Percentiles rank a stretch among this genome's conserved stretches.
These are phyloP conservation scores for Trichocladium antarcticum DNA, from an alignment of 495 filamentous ascomycete species.

Conservation along the genomic window DNA sequence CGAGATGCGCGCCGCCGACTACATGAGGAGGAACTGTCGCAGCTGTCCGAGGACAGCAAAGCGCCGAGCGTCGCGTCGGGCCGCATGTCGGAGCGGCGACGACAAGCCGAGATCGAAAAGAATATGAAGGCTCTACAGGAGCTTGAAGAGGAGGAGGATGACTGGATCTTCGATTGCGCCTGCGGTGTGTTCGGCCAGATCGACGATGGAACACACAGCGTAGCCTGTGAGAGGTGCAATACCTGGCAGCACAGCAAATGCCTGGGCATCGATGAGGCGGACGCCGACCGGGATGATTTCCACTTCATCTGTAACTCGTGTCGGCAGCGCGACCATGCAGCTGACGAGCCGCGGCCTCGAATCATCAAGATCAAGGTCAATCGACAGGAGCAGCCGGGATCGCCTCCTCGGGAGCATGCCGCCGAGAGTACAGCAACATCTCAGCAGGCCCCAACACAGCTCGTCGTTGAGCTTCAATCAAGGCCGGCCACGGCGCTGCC, in stretches of 20 bases:
- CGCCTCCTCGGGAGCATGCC: conserved; percentile 2
- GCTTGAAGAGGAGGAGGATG: conserved; percentile 60
- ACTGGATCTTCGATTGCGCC: conserved; percentile 91
- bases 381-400: conserved; percentile 34
- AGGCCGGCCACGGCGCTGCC: neutral
- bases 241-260: conserved; percentile 96
- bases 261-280: conserved; percentile 61
- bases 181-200: conserved; percentile 85
- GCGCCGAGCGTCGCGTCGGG: conserved; percentile 50
- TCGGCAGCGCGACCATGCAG: conserved; percentile 37
- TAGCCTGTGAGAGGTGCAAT: conserved; percentile 91
- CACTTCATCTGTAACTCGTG: conserved; percentile 79
- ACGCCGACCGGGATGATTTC: conserved; percentile 78
- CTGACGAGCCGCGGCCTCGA: conserved; percentile 34
- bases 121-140: conserved; percentile 62
- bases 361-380: conserved; percentile 64
- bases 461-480: conserved; percentile 14
- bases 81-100: conserved; percentile 64
- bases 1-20: conserved; percentile 67
- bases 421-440: neutral
- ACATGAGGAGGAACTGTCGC: conserved; percentile 72
- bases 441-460: neutral
- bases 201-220: conserved; percentile 84
- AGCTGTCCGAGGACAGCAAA: conserved; percentile 66
- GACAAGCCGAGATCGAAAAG: conserved; percentile 65